These are phyloP conservation scores for Teunomyces funiuensis DNA, from an alignment of 805 yeast species.

Conservation along the genomic window DNA sequence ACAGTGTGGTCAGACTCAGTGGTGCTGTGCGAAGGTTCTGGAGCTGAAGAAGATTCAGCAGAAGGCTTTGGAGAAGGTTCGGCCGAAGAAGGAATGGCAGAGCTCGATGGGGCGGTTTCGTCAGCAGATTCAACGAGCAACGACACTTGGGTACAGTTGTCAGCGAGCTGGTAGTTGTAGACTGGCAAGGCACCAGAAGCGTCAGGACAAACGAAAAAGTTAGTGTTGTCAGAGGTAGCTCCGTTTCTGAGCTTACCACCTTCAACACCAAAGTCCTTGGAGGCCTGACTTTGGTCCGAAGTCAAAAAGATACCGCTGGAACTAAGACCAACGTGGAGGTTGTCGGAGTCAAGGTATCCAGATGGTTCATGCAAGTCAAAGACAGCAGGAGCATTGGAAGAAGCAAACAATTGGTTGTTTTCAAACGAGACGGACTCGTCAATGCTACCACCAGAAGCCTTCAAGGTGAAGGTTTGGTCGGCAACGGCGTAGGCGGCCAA, in stretches of 20 bases:
- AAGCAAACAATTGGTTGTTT: conserved; percentile 6
- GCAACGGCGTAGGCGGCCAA: conserved; percentile 28
- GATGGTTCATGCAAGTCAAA: conserved; percentile 30
- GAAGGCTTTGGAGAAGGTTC: too few species aligned
- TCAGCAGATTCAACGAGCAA: conserved; percentile 19
- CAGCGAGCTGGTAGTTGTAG: conserved; percentile 10
- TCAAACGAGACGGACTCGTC: conserved; percentile 18
- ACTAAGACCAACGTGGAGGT: background rate
- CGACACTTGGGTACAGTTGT: conserved; percentile 21
- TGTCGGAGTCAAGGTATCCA: conserved; percentile 21
- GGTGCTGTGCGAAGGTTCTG: conserved; percentile 8
- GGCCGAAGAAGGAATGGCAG: too few species aligned
- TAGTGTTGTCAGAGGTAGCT: conserved; percentile 12
- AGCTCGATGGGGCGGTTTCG: conserved; percentile 23
- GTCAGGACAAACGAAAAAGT: conserved; percentile 29
- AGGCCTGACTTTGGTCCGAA: conserved; percentile 15
- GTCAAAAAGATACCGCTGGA: conserved; percentile 17
- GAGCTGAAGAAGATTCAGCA: conserved; percentile 10
- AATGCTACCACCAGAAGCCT: conserved; percentile 27
- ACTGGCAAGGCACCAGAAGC: conserved; percentile 16
- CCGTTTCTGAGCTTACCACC: conserved; percentile 27
- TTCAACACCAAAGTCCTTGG: conserved; percentile 27
- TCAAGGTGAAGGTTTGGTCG: conserved; percentile 29
- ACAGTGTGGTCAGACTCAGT: conserved; percentile 14
- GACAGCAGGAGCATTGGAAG: conserved; percentile 16